phyloP scores from a whole-genome alignment of 129 eudicot genomes.

The Chrysanthemum seticuspe region DNA sequence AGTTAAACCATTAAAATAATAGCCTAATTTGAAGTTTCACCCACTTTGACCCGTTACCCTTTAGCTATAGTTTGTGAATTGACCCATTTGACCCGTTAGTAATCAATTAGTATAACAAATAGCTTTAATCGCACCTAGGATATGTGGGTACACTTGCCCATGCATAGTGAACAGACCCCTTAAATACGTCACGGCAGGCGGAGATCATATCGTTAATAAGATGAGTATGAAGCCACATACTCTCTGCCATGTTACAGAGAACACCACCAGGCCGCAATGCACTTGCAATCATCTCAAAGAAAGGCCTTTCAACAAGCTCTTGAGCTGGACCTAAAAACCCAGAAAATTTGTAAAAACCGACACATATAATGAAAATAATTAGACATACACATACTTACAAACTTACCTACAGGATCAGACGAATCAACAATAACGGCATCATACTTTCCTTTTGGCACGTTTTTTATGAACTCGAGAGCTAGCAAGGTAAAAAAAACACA shows the following conservation, averaged over 20 bases:
- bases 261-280: constrained; percentile 97
- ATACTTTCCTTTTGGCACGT: constrained; percentile 73
- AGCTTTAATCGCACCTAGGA: constrained; percentile 58
- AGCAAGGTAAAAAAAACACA: constrained; percentile 18
- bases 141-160: constrained; percentile 97
- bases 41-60: not conserved
- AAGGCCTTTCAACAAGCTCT: constrained; percentile 92
- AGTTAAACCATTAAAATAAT: too few species aligned
- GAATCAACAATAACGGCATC: constrained; percentile 91
- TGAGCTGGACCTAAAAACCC: constrained; percentile 78
- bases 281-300: constrained; percentile 73
- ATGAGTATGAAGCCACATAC: constrained; percentile 99
- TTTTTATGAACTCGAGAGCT: constrained; percentile 66
- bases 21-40: not conserved
- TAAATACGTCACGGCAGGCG: constrained; percentile 70
- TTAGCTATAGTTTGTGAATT: too few species aligned
- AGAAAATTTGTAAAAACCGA: not conserved
- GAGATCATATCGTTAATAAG: constrained; percentile 83
- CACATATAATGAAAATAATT: not conserved
- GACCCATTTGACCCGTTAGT: not conserved
- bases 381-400: not conserved
- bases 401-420: constrained; percentile 96
- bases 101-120: not conserved
- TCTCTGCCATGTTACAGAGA: constrained; percentile 96
- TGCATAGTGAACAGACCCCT: constrained; percentile 93